Evolutionary conservation across 768 basidiomycete genomes (phyloP).

Genomic region (Kwoniella sp.): DNA sequence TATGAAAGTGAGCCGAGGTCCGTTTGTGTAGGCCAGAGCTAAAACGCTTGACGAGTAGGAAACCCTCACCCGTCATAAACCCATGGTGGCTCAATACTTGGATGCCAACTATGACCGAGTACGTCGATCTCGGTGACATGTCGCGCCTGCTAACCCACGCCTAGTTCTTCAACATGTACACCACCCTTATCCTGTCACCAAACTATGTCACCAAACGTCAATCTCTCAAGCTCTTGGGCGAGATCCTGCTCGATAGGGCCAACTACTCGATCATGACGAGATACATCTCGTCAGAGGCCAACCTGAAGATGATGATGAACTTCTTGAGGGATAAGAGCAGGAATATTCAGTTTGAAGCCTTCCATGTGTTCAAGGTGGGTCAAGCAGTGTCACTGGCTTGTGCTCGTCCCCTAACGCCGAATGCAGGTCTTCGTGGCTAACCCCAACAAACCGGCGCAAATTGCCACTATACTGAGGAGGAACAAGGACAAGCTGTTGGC

Average conservation of each 20-base stretch:
- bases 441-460: constrained; percentile 96
- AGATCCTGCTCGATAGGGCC: constrained; percentile 93
- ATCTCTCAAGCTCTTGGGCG: constrained; percentile 93
- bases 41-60: constrained; percentile 55
- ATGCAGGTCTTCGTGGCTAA: constrained; percentile 95
- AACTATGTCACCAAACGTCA: constrained; percentile 99
- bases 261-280: constrained; percentile 99
- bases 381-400: not conserved
- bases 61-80: constrained; percentile 90
- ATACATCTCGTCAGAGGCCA: constrained; percentile 90
- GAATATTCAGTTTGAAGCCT: constrained; percentile 99
- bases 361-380: constrained; percentile 98
- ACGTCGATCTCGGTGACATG: constrained; percentile 39
- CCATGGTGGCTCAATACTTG: constrained; percentile 95
- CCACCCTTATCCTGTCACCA: constrained; percentile 80
- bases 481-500: constrained; percentile 89
- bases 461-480: constrained; percentile 79
- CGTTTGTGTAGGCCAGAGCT: not conserved
- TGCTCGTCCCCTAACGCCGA: not conserved
- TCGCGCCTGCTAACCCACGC: not conserved
- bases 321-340: constrained; percentile 94
- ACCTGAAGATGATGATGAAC: constrained; percentile 99
- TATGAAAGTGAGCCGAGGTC: constrained; percentile 59
- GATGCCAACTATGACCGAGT: constrained; percentile 97
- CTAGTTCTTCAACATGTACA: constrained; percentile 94